Percentiles rank a stretch among this genome's conserved stretches.
Evolutionary conservation across 225 moss, liverwort and hornwort species (phyloP).

Genomic region (Rhytidiadelphus loreus): DNA sequence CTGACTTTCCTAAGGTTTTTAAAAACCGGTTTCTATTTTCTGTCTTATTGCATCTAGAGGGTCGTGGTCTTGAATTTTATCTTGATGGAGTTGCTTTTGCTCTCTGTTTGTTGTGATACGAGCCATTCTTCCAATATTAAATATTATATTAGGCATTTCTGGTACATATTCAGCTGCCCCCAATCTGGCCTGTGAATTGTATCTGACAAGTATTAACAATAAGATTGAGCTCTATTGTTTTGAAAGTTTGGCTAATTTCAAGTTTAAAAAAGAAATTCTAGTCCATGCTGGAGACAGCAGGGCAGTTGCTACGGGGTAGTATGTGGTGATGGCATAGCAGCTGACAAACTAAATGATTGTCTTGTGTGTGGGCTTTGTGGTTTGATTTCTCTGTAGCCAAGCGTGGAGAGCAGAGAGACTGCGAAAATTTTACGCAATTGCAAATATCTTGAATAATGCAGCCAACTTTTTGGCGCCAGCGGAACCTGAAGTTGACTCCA

Average conservation of each 20-base stretch:
- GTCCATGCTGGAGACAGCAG: background rate
- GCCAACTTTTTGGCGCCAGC: slow-evolving; percentile 6
- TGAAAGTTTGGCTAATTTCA: background rate
- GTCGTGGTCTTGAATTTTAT: background rate
- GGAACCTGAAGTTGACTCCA: slow-evolving; percentile 7
- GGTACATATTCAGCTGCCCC: background rate
- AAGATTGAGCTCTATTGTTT: background rate
- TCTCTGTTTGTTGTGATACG: background rate
- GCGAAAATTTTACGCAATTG: slow-evolving; percentile 23
- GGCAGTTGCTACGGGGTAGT: background rate
- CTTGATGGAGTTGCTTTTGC: background rate
- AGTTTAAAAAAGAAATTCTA: background rate
- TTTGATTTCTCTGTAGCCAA: slow-evolving; percentile 22
- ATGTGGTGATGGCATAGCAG: background rate
- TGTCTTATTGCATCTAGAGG: background rate
- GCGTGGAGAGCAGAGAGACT: slow-evolving; percentile 32
- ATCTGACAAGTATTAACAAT: background rate
- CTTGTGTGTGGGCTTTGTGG: background rate
- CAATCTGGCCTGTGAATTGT: background rate
- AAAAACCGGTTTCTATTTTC: background rate
- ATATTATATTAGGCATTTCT: background rate
- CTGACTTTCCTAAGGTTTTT: background rate
- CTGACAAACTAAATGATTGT: background rate
- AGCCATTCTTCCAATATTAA: background rate
- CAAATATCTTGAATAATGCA: slow-evolving; percentile 22